Conservation (phyloP, 352 stramenopile genomes). For the Phytophthora niederhauseri region DNA sequence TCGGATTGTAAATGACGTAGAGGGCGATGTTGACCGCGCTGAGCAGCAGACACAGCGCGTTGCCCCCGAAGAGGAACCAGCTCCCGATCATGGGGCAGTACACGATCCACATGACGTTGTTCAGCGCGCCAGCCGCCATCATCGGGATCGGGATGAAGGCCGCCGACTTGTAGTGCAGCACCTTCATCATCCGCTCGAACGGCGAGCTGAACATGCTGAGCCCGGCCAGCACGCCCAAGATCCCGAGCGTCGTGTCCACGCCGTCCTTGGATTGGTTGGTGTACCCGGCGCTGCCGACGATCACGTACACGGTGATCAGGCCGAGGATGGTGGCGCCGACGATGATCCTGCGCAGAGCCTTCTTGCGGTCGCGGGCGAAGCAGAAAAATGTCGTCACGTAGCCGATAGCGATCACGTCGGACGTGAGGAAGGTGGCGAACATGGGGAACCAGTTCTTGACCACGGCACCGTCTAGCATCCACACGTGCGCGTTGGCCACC, state of each 20-base stretch:
- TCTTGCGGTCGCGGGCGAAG: conserved; percentile 37
- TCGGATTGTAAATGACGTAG: conserved; percentile 41
- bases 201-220: conserved; percentile 44
- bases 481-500: conserved; percentile 40
- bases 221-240: conserved; percentile 31
- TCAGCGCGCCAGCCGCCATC: conserved; percentile 32
- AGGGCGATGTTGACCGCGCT: neutral
- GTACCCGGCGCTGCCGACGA: conserved; percentile 27
- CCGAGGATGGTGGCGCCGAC: conserved; percentile 20
- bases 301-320: conserved; percentile 37
- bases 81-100: conserved; percentile 41
- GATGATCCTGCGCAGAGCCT: conserved; percentile 24
- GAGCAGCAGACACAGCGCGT: neutral
- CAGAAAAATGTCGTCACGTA: conserved; percentile 37
- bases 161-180: conserved; percentile 42
- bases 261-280: conserved; percentile 42
- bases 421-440: conserved; percentile 41
- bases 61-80: conserved; percentile 41
- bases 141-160: conserved; percentile 46
- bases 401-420: conserved; percentile 29
- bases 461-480: conserved; percentile 43
- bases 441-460: conserved; percentile 47
- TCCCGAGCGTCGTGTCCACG: conserved; percentile 35
- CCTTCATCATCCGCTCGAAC: conserved; percentile 41
- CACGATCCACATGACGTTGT: conserved; percentile 46